Evolutionary conservation across 179 eudicot species (phyloP).

Genomic region (Silene coronaria): DNA sequence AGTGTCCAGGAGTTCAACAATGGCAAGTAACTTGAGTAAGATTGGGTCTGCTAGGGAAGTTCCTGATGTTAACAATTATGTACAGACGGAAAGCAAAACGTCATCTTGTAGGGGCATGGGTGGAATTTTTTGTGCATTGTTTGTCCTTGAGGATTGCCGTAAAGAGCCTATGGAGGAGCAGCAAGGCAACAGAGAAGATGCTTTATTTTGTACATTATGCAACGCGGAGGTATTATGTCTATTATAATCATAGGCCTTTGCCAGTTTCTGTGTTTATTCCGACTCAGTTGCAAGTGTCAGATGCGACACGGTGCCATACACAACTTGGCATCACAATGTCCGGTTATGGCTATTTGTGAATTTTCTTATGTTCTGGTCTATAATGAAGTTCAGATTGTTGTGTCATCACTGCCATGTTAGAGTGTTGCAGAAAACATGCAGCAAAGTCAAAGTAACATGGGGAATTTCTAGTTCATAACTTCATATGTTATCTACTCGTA

Average conservation of each 20-base stretch:
- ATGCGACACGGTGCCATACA: not conserved
- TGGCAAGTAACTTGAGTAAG: constrained; percentile 60
- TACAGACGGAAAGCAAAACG: constrained; percentile 27
- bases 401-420: not conserved
- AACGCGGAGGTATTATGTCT: constrained; percentile 63
- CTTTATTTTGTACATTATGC: constrained; percentile 88
- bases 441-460: not conserved
- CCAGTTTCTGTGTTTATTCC: not conserved
- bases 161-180: constrained; percentile 51
- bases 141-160: constrained; percentile 80
- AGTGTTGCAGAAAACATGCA: not conserved
- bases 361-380: not conserved
- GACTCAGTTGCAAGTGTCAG: not conserved
- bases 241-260: not conserved
- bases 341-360: not conserved
- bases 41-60: constrained; percentile 52
- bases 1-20: constrained; percentile 58
- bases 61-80: constrained; percentile 29
- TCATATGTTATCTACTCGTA: not conserved
- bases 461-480: not conserved
- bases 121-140: constrained; percentile 56
- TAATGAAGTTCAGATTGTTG: not conserved
- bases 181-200: constrained; percentile 66
- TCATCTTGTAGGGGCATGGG: constrained; percentile 43
- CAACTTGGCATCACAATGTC: not conserved